phyloP scores from a whole-genome alignment of 768 basidiomycete species.

The Dendrothele bispora region DNA sequence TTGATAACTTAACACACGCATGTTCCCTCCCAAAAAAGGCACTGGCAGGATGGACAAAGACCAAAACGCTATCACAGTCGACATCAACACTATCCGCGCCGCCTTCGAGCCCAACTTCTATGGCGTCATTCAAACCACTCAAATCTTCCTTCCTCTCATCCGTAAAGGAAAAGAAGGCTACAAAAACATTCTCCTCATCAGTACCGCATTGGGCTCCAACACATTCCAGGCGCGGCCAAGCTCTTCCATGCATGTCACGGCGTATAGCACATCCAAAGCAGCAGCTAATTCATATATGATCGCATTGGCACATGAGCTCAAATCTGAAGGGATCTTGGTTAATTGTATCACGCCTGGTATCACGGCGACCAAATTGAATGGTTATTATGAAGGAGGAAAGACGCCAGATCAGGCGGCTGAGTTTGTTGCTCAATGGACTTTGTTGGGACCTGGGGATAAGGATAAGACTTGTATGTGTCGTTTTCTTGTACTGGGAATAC shows the following conservation, averaged over 20 bases:
- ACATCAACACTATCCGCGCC: slow-evolving; percentile 31
- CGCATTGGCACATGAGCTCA: slow-evolving; percentile 8
- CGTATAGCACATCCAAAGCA: slow-evolving; percentile 11
- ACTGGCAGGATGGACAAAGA: slow-evolving; percentile 25
- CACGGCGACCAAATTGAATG: slow-evolving; percentile 8
- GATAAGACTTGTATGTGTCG: background rate
- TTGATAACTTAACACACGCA: too few species aligned
- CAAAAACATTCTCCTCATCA: slow-evolving; percentile 41
- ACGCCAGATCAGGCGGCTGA: slow-evolving; percentile 9
- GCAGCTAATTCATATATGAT: slow-evolving; percentile 12
- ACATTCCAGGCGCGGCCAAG: background rate
- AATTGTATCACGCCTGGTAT: slow-evolving; percentile 12
- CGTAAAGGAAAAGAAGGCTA: slow-evolving; percentile 21
- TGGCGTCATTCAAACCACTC: slow-evolving; percentile 42
- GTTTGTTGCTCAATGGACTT: background rate
- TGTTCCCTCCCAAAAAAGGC: too few species aligned
- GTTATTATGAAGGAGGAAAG: slow-evolving; percentile 3
- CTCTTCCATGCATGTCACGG: background rate
- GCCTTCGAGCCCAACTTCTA: slow-evolving; percentile 44
- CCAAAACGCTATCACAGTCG: slow-evolving; percentile 35
- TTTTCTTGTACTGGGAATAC: too few species aligned
- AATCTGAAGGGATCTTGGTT: slow-evolving; percentile 5
- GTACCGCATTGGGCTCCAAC: slow-evolving; percentile 16
- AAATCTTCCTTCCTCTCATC: slow-evolving; percentile 41
- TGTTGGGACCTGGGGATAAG: background rate